Evolutionary conservation across 495 filamentous ascomycete species (phyloP), one percentile per base, ranked within the genome.

Genomic region (Endocarpon pusillum): DNA sequence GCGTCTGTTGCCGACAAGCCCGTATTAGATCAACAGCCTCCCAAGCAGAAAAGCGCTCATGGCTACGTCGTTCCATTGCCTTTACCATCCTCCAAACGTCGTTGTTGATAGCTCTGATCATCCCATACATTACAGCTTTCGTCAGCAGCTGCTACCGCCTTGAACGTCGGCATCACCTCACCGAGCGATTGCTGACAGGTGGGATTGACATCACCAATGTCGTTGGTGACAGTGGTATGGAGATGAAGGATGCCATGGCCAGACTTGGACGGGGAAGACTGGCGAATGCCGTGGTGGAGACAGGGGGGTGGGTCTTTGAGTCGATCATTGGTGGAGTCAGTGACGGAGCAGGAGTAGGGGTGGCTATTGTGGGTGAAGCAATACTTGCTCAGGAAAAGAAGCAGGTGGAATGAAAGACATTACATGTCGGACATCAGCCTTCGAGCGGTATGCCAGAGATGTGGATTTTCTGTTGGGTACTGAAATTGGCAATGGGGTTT

Each of bases 131-230:
- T 4, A 14, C 19, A 14, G 28, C 7, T 4, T 5, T 31, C 12
- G 28, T 5, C 5, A n/a, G 19, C 12, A 15, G 28, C 12, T n/a
- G 5, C 19, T 75, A 75, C 35, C 51, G 60, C 23, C 78, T 72
- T 41, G 78, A 81, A 38, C 67, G 73, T n/a, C 58, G 68, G 20
- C 61, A 78, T 47, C 67, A 57, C 37, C 58, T 81, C 26, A 68
- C 63, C 0, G 63, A 75, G 37, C 62, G 62, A 4, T 24, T 74
- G 10, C 41, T 78, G 3, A 55, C 57, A 0, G 47, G 52, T 3
- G 51, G 64, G 1, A 43, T 76, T 8, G 56, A 58, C 30, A 55
- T 63, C 1, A 64, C 66, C 3, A 66, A 75, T 39, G 55, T 45
- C 0, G 20, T 75, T 11, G 66, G 73, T 1, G 66, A 62, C 41